Conservation (phyloP, 805 yeast species). For the Candida loeiensis region DNA sequence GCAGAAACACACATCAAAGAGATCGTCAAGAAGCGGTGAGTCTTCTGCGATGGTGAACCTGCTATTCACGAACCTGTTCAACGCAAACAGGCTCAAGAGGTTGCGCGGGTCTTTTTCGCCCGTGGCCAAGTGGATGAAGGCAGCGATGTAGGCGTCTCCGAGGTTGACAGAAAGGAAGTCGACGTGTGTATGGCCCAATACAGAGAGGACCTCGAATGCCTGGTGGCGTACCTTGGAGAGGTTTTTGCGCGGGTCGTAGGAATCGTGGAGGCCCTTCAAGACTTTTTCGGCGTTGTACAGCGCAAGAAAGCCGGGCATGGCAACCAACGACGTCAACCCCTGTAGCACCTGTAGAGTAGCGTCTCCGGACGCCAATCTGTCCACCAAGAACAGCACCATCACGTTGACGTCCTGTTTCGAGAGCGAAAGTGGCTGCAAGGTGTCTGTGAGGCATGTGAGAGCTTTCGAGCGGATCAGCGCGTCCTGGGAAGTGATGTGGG, state of each 20-base stretch:
- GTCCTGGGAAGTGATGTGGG: slow-evolving; percentile 58
- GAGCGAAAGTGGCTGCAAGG: slow-evolving; percentile 25
- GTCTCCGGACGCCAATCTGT: slow-evolving; percentile 48
- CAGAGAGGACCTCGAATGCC: slow-evolving; percentile 50
- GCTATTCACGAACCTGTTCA: slow-evolving; percentile 48
- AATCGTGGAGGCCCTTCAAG: slow-evolving; percentile 6
- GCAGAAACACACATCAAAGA: slow-evolving; percentile 88
- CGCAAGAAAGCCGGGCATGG: slow-evolving; percentile 47
- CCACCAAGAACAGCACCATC: slow-evolving; percentile 53
- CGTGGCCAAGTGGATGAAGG: slow-evolving; percentile 65
- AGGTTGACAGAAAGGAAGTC: slow-evolving; percentile 16
- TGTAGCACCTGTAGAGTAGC: slow-evolving; percentile 55
- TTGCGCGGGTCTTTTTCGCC: slow-evolving; percentile 97
- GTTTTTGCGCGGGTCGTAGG: slow-evolving; percentile 54
- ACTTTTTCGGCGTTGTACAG: slow-evolving; percentile 14
- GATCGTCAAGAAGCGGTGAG: slow-evolving; percentile 42
- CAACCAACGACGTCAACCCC: slow-evolving; percentile 52
- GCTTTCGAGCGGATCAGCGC: slow-evolving; percentile 48
- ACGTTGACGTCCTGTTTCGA: slow-evolving; percentile 49
- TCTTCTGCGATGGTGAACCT: slow-evolving; percentile 21
- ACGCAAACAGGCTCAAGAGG: slow-evolving; percentile 61
- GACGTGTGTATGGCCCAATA: slow-evolving; percentile 28
- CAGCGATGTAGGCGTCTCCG: slow-evolving; percentile 44
- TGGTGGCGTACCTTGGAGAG: slow-evolving; percentile 60
- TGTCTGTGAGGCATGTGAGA: slow-evolving; percentile 37